phyloP scores from a whole-genome alignment of 31 red algal species.

The Odonthalia washingtoniensis region DNA sequence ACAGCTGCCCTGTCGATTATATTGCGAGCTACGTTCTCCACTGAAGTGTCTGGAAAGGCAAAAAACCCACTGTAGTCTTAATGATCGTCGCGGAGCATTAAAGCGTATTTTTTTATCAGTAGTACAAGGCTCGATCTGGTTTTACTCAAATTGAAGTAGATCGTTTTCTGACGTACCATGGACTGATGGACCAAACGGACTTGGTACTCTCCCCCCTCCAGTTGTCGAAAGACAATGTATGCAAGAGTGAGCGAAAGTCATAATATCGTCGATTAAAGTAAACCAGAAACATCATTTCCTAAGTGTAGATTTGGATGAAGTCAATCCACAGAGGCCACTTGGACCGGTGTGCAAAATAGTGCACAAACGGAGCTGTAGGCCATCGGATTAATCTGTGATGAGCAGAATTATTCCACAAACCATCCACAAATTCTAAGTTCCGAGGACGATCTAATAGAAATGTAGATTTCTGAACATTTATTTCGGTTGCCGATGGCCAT shows the following conservation, averaged over 20 bases:
- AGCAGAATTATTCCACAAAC: neutral
- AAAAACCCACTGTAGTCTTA: constrained; percentile 46
- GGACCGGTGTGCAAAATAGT: neutral
- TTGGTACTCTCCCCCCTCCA: constrained; percentile 9
- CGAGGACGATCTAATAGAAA: neutral
- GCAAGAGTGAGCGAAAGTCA: neutral
- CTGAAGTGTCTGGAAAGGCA: neutral
- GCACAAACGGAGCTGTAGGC: neutral
- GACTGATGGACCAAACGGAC: constrained; percentile 4
- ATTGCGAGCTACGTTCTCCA: constrained; percentile 10
- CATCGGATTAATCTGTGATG: neutral
- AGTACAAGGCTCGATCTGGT: neutral
- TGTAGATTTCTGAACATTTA: neutral
- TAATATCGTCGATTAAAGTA: neutral
- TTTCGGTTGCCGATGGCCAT: neutral
- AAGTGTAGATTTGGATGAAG: neutral
- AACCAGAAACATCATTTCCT: neutral
- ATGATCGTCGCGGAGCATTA: too few species aligned
- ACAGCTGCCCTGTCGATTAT: constrained; percentile 33
- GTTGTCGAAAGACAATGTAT: constrained; percentile 23
- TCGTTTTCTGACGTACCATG: neutral
- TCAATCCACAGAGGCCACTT: neutral
- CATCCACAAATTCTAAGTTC: neutral
- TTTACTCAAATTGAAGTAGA: neutral
- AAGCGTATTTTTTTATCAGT: constrained; percentile 21